A percentile compares a stretch with the other conserved stretches of the same genome.
phyloP scores from a whole-genome alignment of 2,329 filamentous ascomycete genomes.

The Chlorencoelia australis region DNA sequence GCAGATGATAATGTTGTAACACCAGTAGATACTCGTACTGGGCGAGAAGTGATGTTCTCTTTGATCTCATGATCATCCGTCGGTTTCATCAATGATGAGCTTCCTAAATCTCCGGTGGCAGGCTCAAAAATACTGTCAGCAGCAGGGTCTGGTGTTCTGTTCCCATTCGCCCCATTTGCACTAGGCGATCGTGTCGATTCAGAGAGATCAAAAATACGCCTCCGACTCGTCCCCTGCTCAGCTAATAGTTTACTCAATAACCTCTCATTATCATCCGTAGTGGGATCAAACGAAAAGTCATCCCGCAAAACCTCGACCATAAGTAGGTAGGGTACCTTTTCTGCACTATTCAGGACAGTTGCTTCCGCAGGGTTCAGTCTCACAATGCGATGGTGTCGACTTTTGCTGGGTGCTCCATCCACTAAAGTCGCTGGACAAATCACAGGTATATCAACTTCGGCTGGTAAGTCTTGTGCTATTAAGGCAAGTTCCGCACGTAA shows the following conservation, averaged over 20 bases:
- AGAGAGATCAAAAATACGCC: constrained; percentile 57
- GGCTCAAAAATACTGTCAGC: constrained; percentile 75
- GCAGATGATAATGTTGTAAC: constrained; percentile 49
- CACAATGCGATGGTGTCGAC: constrained; percentile 73
- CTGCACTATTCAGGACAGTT: constrained; percentile 76
- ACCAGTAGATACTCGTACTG: constrained; percentile 50
- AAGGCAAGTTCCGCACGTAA: constrained; percentile 71
- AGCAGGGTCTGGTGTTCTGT: constrained; percentile 27
- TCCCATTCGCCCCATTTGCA: constrained; percentile 27
- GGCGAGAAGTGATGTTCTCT: constrained; percentile 25
- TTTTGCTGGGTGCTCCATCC: constrained; percentile 63
- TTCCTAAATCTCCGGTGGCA: constrained; percentile 67
- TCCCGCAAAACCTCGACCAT: constrained; percentile 77
- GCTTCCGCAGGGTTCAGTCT: constrained; percentile 75
- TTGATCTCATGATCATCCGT: constrained; percentile 37
- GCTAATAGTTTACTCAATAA: constrained; percentile 48
- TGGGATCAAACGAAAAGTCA: constrained; percentile 74
- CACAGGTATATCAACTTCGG: constrained; percentile 74
- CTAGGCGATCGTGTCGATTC: constrained; percentile 47
- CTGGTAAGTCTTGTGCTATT: constrained; percentile 70
- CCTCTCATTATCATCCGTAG: constrained; percentile 60
- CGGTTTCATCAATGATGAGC: constrained; percentile 56
- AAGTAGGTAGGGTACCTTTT: constrained; percentile 74
- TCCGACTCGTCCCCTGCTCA: constrained; percentile 43
- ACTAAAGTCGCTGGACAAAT: constrained; percentile 69